Conservation (phyloP, 768 basidiomycete species). For the Kwoniella sp. region DNA sequence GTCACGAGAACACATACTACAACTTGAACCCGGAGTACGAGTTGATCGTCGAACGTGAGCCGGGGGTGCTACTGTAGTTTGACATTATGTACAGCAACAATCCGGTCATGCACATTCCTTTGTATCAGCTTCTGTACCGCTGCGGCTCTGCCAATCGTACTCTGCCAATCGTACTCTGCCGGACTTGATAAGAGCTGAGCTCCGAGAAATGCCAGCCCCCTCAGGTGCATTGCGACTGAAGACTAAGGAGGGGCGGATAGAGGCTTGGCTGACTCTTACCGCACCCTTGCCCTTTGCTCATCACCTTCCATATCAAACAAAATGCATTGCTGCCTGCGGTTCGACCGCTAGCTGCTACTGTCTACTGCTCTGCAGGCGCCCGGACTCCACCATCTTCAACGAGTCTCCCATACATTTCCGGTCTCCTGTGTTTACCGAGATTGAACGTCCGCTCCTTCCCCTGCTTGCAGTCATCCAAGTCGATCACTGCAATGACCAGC, state of each 20-base stretch:
- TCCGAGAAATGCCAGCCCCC: too few species aligned
- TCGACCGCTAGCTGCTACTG: neutral
- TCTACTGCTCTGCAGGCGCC: slow-evolving; percentile 31
- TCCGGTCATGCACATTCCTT: neutral
- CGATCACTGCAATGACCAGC: slow-evolving; percentile 48
- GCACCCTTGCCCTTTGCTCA: too few species aligned
- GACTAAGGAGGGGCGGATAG: too few species aligned
- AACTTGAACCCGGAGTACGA: slow-evolving; percentile 38
- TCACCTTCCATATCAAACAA: too few species aligned
- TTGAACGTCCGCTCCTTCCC: slow-evolving; percentile 55
- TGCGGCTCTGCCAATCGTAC: too few species aligned
- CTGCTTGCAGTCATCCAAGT: slow-evolving; percentile 51
- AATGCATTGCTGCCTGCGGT: too few species aligned
- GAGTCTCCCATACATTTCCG: slow-evolving; percentile 49
- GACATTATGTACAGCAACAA: too few species aligned
- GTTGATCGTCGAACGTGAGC: slow-evolving; percentile 32
- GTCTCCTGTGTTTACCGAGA: slow-evolving; percentile 49
- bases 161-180: too few species aligned
- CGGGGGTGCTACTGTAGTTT: slow-evolving; percentile 23
- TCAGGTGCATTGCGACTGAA: too few species aligned
- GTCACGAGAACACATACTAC: slow-evolving; percentile 37
- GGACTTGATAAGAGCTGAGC: too few species aligned
- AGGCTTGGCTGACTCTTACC: too few species aligned
- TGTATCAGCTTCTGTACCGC: too few species aligned
- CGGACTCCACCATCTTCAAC: slow-evolving; percentile 42